Evolutionary conservation across 768 basidiomycete genomes (phyloP).

Genomic region (Lactarius vividus): DNA sequence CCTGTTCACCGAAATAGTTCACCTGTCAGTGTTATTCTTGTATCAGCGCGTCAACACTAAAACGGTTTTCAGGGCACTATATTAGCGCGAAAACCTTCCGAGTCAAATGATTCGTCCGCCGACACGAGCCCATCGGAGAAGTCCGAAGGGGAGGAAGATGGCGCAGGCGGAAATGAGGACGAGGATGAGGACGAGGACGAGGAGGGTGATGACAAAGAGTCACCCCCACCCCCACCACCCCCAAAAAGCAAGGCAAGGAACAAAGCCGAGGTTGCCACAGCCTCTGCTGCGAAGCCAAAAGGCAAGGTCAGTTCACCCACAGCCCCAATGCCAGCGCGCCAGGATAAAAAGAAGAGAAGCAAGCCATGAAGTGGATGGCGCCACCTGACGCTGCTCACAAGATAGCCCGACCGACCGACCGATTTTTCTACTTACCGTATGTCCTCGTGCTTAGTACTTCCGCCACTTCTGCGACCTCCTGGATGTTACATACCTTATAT

Average conservation of each 20-base stretch:
- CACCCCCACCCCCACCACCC: conserved; percentile 29
- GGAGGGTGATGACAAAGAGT: conserved; percentile 37
- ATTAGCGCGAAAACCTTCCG: conserved; percentile 12
- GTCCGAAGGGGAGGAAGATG: conserved; percentile 19
- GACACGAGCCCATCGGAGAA: conserved; percentile 17
- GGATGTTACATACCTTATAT: conserved; percentile 26
- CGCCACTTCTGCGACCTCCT: conserved; percentile 11
- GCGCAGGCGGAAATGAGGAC: conserved; percentile 25
- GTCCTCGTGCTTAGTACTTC: conserved; percentile 13
- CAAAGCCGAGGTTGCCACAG: conserved; percentile 14
- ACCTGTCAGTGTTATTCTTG: background rate
- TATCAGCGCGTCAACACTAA: conserved; percentile 1
- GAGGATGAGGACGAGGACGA: conserved; percentile 37
- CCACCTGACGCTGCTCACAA: conserved; percentile 23
- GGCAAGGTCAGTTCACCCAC: conserved; percentile 12
- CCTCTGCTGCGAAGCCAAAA: conserved; percentile 14
- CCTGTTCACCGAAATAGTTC: conserved; percentile 4
- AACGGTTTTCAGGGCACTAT: conserved; percentile 2
- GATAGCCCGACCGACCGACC: conserved; percentile 15
- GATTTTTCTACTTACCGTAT: conserved; percentile 2
- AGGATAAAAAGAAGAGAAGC: conserved; percentile 46
- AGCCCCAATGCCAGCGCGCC: conserved; percentile 27
- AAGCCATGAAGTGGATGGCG: conserved; percentile 36
- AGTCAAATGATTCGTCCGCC: conserved; percentile 18
- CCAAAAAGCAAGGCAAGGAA: conserved; percentile 32